These are phyloP conservation scores for Leccinum arenicola DNA, from an alignment of 768 basidiomycete species.

Conservation along the genomic window DNA sequence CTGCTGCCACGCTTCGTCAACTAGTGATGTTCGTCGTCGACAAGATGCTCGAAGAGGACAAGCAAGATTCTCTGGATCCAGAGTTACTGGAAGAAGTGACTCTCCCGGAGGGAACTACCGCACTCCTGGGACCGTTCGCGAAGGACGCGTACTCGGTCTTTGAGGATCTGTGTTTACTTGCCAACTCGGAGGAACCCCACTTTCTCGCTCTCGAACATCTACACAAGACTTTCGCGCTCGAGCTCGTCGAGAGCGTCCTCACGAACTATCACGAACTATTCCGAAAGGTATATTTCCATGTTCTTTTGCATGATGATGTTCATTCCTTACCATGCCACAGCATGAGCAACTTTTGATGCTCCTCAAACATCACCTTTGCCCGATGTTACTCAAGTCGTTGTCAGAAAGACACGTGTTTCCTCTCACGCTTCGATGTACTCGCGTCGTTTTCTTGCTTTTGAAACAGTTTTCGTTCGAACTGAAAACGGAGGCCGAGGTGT, in stretches of 20 bases:
- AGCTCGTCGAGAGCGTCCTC: slow-evolving; percentile 93
- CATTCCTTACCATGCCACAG: slow-evolving; percentile 36
- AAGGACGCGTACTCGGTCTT: slow-evolving; percentile 86
- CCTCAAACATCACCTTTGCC: slow-evolving; percentile 87
- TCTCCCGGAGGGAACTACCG: slow-evolving; percentile 68
- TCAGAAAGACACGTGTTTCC: slow-evolving; percentile 85
- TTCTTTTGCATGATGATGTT: neutral
- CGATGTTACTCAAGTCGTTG: slow-evolving; percentile 80
- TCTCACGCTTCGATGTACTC: slow-evolving; percentile 83
- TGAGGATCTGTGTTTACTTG: slow-evolving; percentile 88
- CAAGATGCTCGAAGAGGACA: slow-evolving; percentile 82
- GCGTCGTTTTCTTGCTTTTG: slow-evolving; percentile 89
- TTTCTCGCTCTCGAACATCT: slow-evolving; percentile 81
- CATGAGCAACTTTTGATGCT: slow-evolving; percentile 82
- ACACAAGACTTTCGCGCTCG: slow-evolving; percentile 94
- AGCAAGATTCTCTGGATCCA: slow-evolving; percentile 30
- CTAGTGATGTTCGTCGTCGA: slow-evolving; percentile 98
- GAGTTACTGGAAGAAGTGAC: slow-evolving; percentile 36
- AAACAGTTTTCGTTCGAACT: slow-evolving; percentile 88
- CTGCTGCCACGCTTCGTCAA: slow-evolving; percentile 93
- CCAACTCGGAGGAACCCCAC: slow-evolving; percentile 74
- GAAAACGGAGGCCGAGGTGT: slow-evolving; percentile 80
- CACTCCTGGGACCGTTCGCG: slow-evolving; percentile 68
- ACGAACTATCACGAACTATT: slow-evolving; percentile 90
- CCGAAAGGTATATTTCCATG: slow-evolving; percentile 49